These are phyloP conservation scores for Calonectria crousiana DNA, from an alignment of 2,329 filamentous ascomycete genomes.

Conservation along the genomic window DNA sequence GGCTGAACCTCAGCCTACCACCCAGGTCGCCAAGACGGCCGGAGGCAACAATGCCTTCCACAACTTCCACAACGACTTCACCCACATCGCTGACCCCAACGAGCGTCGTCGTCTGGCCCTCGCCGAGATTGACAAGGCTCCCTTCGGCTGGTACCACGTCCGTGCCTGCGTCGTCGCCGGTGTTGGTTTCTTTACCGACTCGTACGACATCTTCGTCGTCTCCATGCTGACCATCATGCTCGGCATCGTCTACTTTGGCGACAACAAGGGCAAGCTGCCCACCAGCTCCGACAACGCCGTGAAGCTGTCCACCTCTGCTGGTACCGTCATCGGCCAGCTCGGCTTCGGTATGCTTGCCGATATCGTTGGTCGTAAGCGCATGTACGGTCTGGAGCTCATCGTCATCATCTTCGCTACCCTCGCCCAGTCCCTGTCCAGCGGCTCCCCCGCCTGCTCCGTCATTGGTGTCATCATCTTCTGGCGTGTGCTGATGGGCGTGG, in stretches of 20 bases:
- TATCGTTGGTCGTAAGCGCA: constrained; percentile 78
- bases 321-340: constrained; percentile 86
- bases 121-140: constrained; percentile 84
- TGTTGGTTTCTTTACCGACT: constrained; percentile 90
- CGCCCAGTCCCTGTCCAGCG: constrained; percentile 75
- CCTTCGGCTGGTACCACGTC: constrained; percentile 88
- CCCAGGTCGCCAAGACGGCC: constrained; percentile 59
- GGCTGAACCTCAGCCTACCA: constrained; percentile 29
- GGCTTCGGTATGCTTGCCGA: constrained; percentile 84
- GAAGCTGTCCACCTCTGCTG: constrained; percentile 86
- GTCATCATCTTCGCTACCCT: constrained; percentile 84
- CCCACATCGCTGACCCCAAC: constrained; percentile 75
- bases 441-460: constrained; percentile 72
- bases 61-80: constrained; percentile 82
- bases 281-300: constrained; percentile 80
- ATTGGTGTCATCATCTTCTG: constrained; percentile 81
- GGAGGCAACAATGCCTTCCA: constrained; percentile 79
- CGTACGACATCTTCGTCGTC: constrained; percentile 86
- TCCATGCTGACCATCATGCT: constrained; percentile 81
- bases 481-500: constrained; percentile 77
- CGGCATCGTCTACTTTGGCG: constrained; percentile 80
- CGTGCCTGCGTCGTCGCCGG: constrained; percentile 82
- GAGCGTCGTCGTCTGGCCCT: constrained; percentile 84
- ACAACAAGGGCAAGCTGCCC: constrained; percentile 68
- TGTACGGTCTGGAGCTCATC: constrained; percentile 82